A percentile compares a stretch with the other conserved stretches of the same genome.
Conservation (phyloP, 2,329 filamentous ascomycete species). For the Huntiella omanensis region DNA sequence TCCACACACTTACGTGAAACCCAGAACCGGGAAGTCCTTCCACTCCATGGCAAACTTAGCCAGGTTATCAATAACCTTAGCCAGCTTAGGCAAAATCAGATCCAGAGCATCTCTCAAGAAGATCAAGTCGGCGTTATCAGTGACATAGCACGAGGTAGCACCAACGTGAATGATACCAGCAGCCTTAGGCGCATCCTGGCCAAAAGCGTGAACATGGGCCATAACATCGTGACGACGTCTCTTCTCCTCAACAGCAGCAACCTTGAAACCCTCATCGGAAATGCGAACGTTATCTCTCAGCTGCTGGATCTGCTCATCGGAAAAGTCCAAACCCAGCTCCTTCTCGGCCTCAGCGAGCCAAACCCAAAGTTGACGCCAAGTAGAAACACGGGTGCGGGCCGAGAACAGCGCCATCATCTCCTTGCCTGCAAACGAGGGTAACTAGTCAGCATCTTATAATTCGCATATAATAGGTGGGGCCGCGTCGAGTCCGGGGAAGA, state of each 20-base stretch:
- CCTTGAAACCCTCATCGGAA: slow-evolving; percentile 59
- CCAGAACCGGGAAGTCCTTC: slow-evolving; percentile 29
- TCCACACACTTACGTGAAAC: slow-evolving; percentile 10
- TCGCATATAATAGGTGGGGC: not conserved
- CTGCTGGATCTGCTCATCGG: slow-evolving; percentile 53
- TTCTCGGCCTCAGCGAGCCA: slow-evolving; percentile 66
- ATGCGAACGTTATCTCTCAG: slow-evolving; percentile 59
- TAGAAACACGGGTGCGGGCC: slow-evolving; percentile 52
- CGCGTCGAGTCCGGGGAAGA: not conserved
- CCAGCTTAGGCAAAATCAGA: slow-evolving; percentile 58
- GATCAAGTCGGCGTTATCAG: slow-evolving; percentile 63
- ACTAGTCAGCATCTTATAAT: not conserved
- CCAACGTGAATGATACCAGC: slow-evolving; percentile 71
- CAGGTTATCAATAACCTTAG: slow-evolving; percentile 60
- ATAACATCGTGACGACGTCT: slow-evolving; percentile 33
- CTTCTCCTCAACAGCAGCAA: slow-evolving; percentile 61
- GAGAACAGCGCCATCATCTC: slow-evolving; percentile 72
- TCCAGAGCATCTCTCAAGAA: slow-evolving; percentile 46
- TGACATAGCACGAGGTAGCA: slow-evolving; percentile 42
- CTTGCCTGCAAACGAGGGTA: slow-evolving; percentile 13
- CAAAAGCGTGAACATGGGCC: slow-evolving; percentile 53
- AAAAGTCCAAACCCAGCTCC: slow-evolving; percentile 60
- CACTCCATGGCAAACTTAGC: slow-evolving; percentile 51
- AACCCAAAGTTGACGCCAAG: slow-evolving; percentile 75
- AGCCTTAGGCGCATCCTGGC: slow-evolving; percentile 52